These are phyloP conservation scores for Suillus bovinus DNA, from an alignment of 768 basidiomycete species.

Conservation along the genomic window DNA sequence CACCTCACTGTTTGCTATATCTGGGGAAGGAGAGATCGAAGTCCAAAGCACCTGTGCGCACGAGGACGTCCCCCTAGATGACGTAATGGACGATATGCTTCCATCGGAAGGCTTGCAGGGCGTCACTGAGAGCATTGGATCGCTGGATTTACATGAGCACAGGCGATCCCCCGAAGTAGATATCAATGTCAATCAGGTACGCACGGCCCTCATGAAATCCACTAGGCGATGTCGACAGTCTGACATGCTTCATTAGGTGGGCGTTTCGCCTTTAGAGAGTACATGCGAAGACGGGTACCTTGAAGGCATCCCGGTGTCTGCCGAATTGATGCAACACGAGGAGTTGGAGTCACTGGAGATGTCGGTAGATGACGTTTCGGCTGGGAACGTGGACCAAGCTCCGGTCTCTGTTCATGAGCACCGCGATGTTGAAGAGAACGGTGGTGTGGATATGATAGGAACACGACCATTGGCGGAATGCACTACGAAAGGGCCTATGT, in stretches of 20 bases:
- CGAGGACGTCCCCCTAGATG: neutral
- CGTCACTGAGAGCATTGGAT: conserved; percentile 2
- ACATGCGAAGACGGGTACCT: neutral
- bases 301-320: neutral
- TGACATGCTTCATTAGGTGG: neutral
- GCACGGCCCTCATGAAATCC: neutral
- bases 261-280: neutral
- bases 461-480: neutral
- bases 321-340: neutral
- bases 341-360: neutral
- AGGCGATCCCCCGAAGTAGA: neutral
- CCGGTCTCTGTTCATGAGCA: neutral
- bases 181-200: neutral
- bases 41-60: neutral
- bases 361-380: neutral
- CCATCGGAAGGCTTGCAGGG: neutral
- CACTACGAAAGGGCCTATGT: neutral
- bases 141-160: neutral
- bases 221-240: too few species aligned
- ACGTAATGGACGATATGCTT: neutral
- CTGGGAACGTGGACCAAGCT: neutral
- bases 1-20: neutral
- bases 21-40: neutral
- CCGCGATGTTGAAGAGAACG: neutral
- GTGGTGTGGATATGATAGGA: neutral